Evolutionary conservation across 306 rosid genomes (phyloP), one percentile per base, ranked within the genome.

Genomic region (Prunus davidiana): DNA sequence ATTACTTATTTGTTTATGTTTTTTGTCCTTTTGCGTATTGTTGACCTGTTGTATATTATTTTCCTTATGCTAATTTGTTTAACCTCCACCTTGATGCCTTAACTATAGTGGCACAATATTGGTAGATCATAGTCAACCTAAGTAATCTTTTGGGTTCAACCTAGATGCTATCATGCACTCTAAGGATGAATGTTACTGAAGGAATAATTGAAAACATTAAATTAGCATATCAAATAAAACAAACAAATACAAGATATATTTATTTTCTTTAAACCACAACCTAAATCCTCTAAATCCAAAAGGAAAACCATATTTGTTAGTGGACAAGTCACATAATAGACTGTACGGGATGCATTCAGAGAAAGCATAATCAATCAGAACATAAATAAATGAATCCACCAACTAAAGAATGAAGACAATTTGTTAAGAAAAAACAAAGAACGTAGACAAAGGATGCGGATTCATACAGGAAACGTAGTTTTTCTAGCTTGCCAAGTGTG

Each of bases 401-500:
- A 70, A 72, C 32, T 34, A 75, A 60, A 69, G 54, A 76, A 70
- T 65, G 43, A 79, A 84, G 91, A 52, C 58, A 52, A 15, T 18
- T 52, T 52, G 58, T 18, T 15, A 52, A 2, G 20, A 52, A 52
- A 15, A 52, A 6, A 47, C 52, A 76, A 62, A 64, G 47, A 76
- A 52, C 64, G 24, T 71, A 86, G 86, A 75, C 55, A 74, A 79
- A 83, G 89, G 88, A 84, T 71, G 80, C 71, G 32, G 30, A 67
- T 57, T 55, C 97, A 67, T 92, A 92, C 97, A 92, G 89, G 88
- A 90, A 90, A 46, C 96, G 96, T 66, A 92, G 89, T 75, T 79
- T 88, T 64, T 0, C n/a, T 73, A 92, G 96, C 1, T 69, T 88
- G 77, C 89, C 83, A 88, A 92, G 67, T 6, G 93, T 78, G 41